phyloP scores from a whole-genome alignment of 805 yeast genomes.

The Blastobotrys attinorum region DNA sequence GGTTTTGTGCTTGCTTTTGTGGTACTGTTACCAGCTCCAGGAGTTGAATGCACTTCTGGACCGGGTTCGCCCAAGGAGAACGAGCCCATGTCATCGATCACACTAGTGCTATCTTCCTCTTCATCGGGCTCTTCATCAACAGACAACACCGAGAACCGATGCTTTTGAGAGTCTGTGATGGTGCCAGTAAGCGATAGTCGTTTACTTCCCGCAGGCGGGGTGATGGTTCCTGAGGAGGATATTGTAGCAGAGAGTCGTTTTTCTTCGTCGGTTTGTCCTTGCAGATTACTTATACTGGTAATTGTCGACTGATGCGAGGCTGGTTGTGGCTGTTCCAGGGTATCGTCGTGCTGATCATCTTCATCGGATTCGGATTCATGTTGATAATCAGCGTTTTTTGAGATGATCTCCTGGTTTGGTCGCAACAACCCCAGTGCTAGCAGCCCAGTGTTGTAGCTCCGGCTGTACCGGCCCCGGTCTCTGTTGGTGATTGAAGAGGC shows the following conservation, averaged over 20 bases:
- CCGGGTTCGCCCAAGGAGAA: slow-evolving; percentile 24
- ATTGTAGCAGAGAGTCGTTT: neutral
- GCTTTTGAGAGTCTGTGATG: neutral
- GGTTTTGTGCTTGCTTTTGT: too few species aligned
- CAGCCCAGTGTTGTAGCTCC: slow-evolving; percentile 13
- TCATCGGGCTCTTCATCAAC: neutral
- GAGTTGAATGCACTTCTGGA: slow-evolving; percentile 19
- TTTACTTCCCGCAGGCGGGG: neutral
- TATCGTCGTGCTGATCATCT: neutral
- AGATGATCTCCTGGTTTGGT: neutral
- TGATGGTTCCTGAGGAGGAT: neutral
- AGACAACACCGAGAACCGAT: slow-evolving; percentile 2
- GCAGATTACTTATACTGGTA: neutral
- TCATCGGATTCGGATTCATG: neutral
- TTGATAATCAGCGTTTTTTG: neutral
- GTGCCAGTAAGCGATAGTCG: neutral
- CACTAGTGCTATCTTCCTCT: too few species aligned
- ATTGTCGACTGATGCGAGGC: neutral
- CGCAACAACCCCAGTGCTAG: slow-evolving; percentile 2
- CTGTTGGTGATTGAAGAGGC: slow-evolving; percentile 8
- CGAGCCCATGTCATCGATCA: slow-evolving; percentile 4
- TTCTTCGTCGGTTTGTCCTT: neutral
- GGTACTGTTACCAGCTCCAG: too few species aligned
- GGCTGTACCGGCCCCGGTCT: slow-evolving; percentile 11
- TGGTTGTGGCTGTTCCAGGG: slow-evolving; percentile 2